phyloP scores from a whole-genome alignment of 257 asterid species.

The Solanum chiquidenum region DNA sequence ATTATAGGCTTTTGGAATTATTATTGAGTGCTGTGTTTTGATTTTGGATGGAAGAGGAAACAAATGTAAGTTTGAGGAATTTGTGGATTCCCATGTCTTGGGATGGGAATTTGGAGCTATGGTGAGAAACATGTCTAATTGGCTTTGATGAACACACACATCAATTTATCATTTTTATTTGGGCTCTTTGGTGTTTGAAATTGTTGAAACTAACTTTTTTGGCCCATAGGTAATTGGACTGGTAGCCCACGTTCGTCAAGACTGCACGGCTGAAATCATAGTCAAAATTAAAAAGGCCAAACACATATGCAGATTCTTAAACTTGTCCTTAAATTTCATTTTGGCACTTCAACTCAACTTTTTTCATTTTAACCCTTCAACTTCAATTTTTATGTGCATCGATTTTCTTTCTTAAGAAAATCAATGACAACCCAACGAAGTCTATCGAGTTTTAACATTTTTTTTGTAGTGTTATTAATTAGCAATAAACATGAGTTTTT shows the following conservation, averaged over 20 bases:
- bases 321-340: no score
- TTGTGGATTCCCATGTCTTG: slow-evolving; percentile 9
- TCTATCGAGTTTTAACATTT: no score
- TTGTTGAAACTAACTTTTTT: not conserved
- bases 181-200: not conserved
- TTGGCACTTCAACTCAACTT: no score
- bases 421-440: no score
- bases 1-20: not conserved
- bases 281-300: no score
- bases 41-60: not conserved
- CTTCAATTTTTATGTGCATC: no score
- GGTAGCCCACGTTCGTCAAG: not conserved
- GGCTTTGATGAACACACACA: not conserved
- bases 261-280: no score
- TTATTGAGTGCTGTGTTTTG: not conserved
- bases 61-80: slow-evolving; percentile 1
- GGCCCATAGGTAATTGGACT: not conserved
- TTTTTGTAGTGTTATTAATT: no score
- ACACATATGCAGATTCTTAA: no score
- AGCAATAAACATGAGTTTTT: no score
- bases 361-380: no score
- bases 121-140: not conserved
- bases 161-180: not conserved
- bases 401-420: no score
- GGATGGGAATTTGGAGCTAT: not conserved